Conservation (phyloP, 1,284 basidiomycete genomes). For the Ganoderma lingzhi region DNA sequence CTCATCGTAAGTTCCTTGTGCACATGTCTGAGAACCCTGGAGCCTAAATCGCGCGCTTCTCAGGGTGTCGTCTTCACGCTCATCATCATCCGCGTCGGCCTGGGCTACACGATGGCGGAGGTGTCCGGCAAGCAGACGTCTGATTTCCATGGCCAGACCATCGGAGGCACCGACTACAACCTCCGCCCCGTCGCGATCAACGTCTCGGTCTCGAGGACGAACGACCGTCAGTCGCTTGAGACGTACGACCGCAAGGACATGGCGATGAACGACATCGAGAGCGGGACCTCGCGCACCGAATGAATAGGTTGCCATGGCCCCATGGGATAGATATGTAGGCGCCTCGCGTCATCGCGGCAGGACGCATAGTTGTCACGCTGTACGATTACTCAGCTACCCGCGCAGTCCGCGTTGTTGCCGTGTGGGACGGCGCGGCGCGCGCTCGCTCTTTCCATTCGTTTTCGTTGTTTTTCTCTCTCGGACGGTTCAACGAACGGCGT, state of each 20-base stretch:
- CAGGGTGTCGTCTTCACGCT: constrained; percentile 31
- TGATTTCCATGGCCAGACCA: constrained; percentile 13
- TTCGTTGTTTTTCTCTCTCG: neutral
- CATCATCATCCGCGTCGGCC: constrained; percentile 30
- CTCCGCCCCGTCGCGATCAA: constrained; percentile 25
- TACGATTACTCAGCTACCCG: neutral
- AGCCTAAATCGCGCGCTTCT: neutral
- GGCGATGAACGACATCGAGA: constrained; percentile 21
- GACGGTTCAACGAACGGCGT: neutral
- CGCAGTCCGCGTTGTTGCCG: neutral
- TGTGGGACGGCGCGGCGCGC: neutral
- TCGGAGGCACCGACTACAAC: constrained; percentile 20
- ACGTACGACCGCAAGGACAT: constrained; percentile 18
- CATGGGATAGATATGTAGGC: neutral
- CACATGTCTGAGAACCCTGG: neutral
- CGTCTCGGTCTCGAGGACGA: constrained; percentile 19
- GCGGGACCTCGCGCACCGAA: constrained; percentile 16
- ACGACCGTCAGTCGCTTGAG: constrained; percentile 21
- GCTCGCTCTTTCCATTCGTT: neutral
- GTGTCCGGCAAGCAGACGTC: constrained; percentile 11
- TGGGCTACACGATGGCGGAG: constrained; percentile 26
- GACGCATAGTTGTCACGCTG: neutral
- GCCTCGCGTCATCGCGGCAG: neutral
- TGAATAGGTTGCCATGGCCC: neutral
- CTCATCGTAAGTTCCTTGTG: constrained; percentile 22